phyloP scores from a whole-genome alignment of 345 rosid genomes.

The Mallotus nudiflorus region DNA sequence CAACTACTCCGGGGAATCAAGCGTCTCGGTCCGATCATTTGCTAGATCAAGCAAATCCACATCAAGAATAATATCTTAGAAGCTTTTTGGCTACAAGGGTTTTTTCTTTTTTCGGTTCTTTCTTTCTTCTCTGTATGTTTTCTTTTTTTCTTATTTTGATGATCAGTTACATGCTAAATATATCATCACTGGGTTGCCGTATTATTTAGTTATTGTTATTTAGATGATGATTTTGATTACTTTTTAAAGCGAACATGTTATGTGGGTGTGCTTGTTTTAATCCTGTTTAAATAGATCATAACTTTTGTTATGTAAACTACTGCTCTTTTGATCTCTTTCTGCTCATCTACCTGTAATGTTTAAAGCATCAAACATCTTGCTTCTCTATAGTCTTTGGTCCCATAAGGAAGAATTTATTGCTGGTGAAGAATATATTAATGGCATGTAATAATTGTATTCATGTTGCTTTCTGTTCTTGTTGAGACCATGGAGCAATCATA shows the following conservation, averaged over 20 bases:
- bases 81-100: conserved; percentile 9
- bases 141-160: not conserved
- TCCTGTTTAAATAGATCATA: not conserved
- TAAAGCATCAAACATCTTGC: not conserved
- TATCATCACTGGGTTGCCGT: not conserved
- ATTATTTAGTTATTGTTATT: not conserved
- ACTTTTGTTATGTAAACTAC: not conserved
- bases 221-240: not conserved
- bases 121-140: too few species aligned
- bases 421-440: not conserved
- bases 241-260: not conserved
- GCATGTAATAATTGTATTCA: conserved; percentile 5
- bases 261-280: not conserved
- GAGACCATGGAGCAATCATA: conserved; percentile 4
- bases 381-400: not conserved
- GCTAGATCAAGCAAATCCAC: conserved; percentile 39
- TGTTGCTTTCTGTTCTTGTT: conserved; percentile 13
- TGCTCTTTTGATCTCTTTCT: not conserved
- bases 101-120: not conserved
- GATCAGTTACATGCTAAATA: not conserved
- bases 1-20: conserved; percentile 52
- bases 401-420: not conserved
- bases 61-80: conserved; percentile 6
- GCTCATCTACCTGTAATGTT: not conserved
- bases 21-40: conserved; percentile 59